Evolutionary conservation across 2,329 filamentous ascomycete genomes (phyloP), one percentile per base, ranked within the genome.

Genomic region (Chalara sp.): DNA sequence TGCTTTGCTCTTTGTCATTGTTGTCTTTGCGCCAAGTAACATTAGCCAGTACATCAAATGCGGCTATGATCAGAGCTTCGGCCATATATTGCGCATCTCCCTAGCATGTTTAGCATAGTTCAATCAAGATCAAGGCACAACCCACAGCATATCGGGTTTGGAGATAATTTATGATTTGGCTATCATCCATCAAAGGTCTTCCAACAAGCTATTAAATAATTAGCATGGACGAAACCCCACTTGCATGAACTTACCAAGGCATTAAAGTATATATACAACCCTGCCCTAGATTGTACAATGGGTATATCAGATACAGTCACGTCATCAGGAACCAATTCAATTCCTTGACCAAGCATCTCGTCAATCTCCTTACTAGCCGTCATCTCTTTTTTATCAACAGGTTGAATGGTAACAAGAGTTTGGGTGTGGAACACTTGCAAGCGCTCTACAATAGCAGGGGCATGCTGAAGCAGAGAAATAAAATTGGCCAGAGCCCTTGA

Each of bases 41-140:
- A 62, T 95, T 95, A 35, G 90, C 87, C 12, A 99, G 74, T 5
- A 95, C 79, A 61, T 97, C 91, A 62, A 99, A 97, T 0, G 90
- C 84, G 1, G 90, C 89, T 7, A 92, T 79, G 41, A 97, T 86
- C 2, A 97, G 75, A 61, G 96, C 90, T 49, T 89, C 81, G 0
- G 87, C 82, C 43, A 89, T 83, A 10, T 80, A 78, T 66, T 92
- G 86, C 41, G 87, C 77, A 61, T 96, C 87, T 39, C 86, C 86
- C 79, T 90, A 5, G 8, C 7, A 2, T 12, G 48, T 74, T 44
- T 73, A 67, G 28, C 48, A 53, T 30, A 5, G 21, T 29, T 47
- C 29, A 28, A 6, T 32, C n/a, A 32, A 29, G 6, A 40, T 5
- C 6, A 39, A 7, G 32, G 8, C 11, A 28, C 31, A n/a, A 33